Base-by-base conservation (phyloP, 106 monocot species). In the Gastrodia elata region DNA sequence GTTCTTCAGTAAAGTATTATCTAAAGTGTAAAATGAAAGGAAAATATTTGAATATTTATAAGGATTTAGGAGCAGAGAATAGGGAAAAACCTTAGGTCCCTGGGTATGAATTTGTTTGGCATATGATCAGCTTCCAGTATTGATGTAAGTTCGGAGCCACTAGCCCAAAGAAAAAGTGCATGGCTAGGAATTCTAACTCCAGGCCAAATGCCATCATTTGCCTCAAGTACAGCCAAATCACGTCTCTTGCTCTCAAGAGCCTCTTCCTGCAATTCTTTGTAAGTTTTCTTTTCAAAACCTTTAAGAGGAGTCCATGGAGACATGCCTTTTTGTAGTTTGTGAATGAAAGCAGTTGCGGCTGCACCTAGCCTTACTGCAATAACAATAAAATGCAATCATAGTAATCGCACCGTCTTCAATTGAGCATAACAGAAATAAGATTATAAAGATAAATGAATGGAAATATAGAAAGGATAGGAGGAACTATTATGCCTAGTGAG, bases 141-240 rank as follows among this genome's bases (percentile, higher is more conserved):
- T 58, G 84, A 75, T 32, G 92, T 93, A 8, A 93, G 86, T 75
- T 93, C 89, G 73, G 89, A 81, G 14, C 92, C 92, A 80, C 92
- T 87, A 18, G 92, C 92, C 92, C 92, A 93, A 73, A 93, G 89
- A 78, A 93, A 93, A 18, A 93, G 70, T 11, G 92, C 92, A 83
- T 93, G 87, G 76, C 92, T 93, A 69, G 92, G 92, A 65, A 75
- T 89, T 80, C 69, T 89, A 26, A 89, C 89, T 24, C 92, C 92
- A 44, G 92, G 92, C 92, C 89, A 93, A 42, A 93, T 73, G 20
- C 92, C 92, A 78, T 77, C 82, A 74, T 93, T 93, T 56, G 92
- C 92, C 77, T 81, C 77, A 76, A 93, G 92, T 26, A 93, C 92
- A 65, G 92, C 92, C 84, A 93, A 70, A 78, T 93, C 92, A 74